phyloP scores from a whole-genome alignment of 129 eudicot genomes.

The Chrysanthemum seticuspe region DNA sequence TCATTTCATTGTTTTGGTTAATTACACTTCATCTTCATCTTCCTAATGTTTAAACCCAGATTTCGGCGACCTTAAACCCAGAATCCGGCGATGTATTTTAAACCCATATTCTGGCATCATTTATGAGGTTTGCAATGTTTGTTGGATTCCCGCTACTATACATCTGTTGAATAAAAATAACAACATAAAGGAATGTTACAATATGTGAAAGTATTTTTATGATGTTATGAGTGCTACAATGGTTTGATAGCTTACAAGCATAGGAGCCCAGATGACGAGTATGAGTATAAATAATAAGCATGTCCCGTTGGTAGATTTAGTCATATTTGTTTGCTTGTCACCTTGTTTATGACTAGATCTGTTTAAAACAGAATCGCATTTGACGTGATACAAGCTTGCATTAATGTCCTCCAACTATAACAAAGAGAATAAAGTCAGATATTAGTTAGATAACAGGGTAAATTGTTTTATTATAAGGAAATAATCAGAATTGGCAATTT shows the following conservation, averaged over 20 bases:
- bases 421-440: neutral
- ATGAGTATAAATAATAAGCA: constrained; percentile 48
- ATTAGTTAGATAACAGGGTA: constrained; percentile 6
- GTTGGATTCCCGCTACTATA: constrained; percentile 65
- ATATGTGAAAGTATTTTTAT: neutral
- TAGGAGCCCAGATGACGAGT: constrained; percentile 58
- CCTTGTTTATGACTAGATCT: constrained; percentile 50
- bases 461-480: neutral
- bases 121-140: constrained; percentile 55
- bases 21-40: too few species aligned
- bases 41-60: too few species aligned
- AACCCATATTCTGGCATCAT: constrained; percentile 35
- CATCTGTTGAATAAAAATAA: constrained; percentile 36
- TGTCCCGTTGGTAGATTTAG: constrained; percentile 52
- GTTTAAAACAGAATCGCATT: constrained; percentile 51
- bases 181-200: neutral
- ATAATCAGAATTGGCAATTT: neutral
- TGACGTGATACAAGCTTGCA: constrained; percentile 56
- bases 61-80: too few species aligned
- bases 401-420: constrained; percentile 58
- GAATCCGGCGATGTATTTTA: too few species aligned
- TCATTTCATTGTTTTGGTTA: too few species aligned
- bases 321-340: constrained; percentile 44
- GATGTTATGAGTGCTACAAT: neutral
- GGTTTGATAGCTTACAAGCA: constrained; percentile 41